Base-by-base conservation (phyloP, 2,329 filamentous ascomycete species). In the Zymoseptoria passerinii region DNA sequence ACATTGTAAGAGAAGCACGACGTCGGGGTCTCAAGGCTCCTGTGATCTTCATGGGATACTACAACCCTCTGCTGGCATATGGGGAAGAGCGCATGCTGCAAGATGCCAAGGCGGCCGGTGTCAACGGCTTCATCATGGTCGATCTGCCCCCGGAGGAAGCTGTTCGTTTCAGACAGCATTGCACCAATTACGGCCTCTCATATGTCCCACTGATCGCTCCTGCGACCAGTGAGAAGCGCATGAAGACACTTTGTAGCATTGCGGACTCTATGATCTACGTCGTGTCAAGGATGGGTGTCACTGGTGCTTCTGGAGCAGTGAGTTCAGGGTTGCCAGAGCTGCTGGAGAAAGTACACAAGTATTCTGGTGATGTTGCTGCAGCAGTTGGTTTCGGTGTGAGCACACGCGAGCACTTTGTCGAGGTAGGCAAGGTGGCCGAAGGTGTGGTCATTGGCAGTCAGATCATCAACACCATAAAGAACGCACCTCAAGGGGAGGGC, bases 221-320 rank as follows among this genome's bases (percentile, higher is more conserved):
- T 6, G 85, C 92, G 9, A 97, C 94, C 1, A 96, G 91, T 6
- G 91, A 96, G 67, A 81, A 84, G 64, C 89, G 94, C 69, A 96
- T 99, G 92, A 92, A 89, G 77, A 82, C 96, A 48, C 86, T 99
- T 10, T 99, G 94, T 83, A 86, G 90, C 73, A 92, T 99, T 63
- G 94, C 94, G 70, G 92, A 97, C 76, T 96, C 92, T 3, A 99
- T 97, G 79, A 95, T 99, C 76, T 99, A 99, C 73, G 92, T 99
- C 61, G 94, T 99, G 57, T 97, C 92, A 27, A 83, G 92, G 67
- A 95, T 96, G 88, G 94, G 94, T 67, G 92, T 97, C 58, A 99
- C 94, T 8, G 94, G 94, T 67, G 94, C 91, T 13, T 87, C 86
- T 0, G 92, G 92, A 35, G 85, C 85, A 27, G 77, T 99, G 69